Percentiles rank a stretch among this genome's conserved stretches.
Evolutionary conservation across 1,284 basidiomycete species (phyloP).

Genomic region (Pascua sp.): DNA sequence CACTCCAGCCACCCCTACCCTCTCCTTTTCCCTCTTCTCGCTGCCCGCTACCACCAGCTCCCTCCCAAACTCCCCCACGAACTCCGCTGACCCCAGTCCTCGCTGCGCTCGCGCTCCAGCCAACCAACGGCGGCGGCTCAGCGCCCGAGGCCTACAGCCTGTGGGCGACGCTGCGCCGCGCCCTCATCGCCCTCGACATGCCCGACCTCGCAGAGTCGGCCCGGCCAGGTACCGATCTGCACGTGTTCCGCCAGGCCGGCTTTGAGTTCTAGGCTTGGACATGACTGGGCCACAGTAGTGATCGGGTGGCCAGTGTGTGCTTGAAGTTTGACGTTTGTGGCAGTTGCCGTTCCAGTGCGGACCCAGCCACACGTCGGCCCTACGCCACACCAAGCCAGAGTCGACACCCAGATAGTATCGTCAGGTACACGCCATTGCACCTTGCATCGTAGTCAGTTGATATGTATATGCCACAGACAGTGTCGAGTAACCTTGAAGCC

Average conservation of each 20-base stretch:
- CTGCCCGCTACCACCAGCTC: too few relatives aligned
- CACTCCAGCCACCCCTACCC: too few relatives aligned
- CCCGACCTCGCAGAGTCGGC: constrained; percentile 56
- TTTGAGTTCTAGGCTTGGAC: constrained; percentile 67
- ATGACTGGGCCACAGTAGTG: not conserved
- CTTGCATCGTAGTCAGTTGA: too few relatives aligned
- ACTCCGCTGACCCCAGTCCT: constrained; percentile 55
- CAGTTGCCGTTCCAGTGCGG: too few relatives aligned
- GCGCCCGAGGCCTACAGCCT: constrained; percentile 59
- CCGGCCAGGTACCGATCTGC: constrained; percentile 56
- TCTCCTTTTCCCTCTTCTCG: too few relatives aligned
- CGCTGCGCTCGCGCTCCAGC: constrained; percentile 81
- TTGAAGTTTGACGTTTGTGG: too few relatives aligned
- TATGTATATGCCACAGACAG: too few relatives aligned
- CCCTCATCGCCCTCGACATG: constrained; percentile 67
- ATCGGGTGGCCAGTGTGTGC: not conserved
- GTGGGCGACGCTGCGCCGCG: constrained; percentile 87
- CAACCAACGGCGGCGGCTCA: constrained; percentile 35
- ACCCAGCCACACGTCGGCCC: not conserved
- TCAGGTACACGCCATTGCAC: too few relatives aligned
- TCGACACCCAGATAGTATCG: not conserved
- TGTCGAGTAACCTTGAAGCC: too few relatives aligned
- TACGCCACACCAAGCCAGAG: not conserved
- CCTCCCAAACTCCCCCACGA: not conserved
- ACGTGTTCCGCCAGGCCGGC: constrained; percentile 70